Evolutionary conservation across 345 rosid genomes (phyloP), one percentile per base, ranked within the genome.

Genomic region (Adansonia digitata): DNA sequence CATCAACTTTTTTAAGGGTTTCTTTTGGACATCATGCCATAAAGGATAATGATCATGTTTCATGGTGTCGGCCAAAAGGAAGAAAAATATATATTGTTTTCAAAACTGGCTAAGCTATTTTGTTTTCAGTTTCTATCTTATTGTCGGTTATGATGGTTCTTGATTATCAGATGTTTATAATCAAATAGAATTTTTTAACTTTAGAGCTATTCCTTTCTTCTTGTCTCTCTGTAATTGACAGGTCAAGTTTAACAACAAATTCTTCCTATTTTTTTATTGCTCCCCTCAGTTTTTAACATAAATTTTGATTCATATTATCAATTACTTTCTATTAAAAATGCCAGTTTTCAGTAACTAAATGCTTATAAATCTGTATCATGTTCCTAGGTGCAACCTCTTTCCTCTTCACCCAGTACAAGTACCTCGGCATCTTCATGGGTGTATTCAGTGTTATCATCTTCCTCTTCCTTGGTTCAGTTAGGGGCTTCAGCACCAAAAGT

Each of bases 401-500:
- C 76, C 74, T 90, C 77, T 88, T 85, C 53, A 81, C 92, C 4
- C 75, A 88, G 82, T 88, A 90, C 75, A 85, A 82, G 84, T 90
- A 85, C 79, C 87, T 88, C 34, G 37, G 87, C 15, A 26, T 88
- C 63, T 83, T 90, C 86, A 80, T 82, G 89, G 86, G 74, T 24
- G 82, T 74, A 10, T 90, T 90, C 45, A 84, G 81, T 3, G 76
- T 43, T 34, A 20, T 84, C 60, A 81, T 90, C 66, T 90, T 90
- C 84, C 79, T 90, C 77, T 90, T 90, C 86, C 90, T 88, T 13
- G 92, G 94, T 60, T 90, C 89, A 1, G 92, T 88, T 34, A 84
- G 83, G 78, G 89, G 90, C 13, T 90, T 90, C 86, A 90, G 89
- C 84, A 90, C 87, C 75, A 46, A 86, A 67, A 74, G 82, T 24